These are phyloP conservation scores for Mangifera indica DNA, from an alignment of 345 rosid species.

Conservation along the genomic window DNA sequence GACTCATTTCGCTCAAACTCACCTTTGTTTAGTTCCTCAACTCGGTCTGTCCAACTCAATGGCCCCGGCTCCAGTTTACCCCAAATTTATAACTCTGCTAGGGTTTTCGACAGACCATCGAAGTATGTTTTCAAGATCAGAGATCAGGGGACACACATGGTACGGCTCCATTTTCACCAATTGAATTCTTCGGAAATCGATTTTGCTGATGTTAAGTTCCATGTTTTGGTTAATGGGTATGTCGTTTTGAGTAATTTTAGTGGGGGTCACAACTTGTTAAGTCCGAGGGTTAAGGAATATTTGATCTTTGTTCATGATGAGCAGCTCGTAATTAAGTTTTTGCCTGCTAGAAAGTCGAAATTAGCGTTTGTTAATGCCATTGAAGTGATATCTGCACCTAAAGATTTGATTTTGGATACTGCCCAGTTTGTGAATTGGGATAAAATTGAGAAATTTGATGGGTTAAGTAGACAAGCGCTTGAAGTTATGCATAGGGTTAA, in stretches of 20 bases:
- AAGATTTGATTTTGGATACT: constrained; percentile 64
- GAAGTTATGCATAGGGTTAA: constrained; percentile 57
- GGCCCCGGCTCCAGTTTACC: constrained; percentile 32
- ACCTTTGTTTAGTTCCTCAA: constrained; percentile 31
- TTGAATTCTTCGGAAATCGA: constrained; percentile 45
- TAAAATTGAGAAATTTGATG: constrained; percentile 40
- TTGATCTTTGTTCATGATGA: constrained; percentile 47
- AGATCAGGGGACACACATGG: constrained; percentile 66
- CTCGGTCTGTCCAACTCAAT: constrained; percentile 33
- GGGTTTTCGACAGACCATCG: constrained; percentile 58
- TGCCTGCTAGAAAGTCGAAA: constrained; percentile 47
- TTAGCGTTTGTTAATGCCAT: constrained; percentile 80
- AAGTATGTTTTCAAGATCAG: constrained; percentile 60
- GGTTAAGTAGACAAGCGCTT: constrained; percentile 58
- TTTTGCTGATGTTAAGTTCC: constrained; percentile 50
- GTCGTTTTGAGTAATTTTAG: constrained; percentile 72
- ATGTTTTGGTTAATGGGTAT: constrained; percentile 65
- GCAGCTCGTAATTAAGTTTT: constrained; percentile 52
- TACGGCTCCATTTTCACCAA: constrained; percentile 71
- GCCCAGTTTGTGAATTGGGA: constrained; percentile 42
- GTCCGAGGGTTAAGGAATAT: constrained; percentile 61
- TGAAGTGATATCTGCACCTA: constrained; percentile 88
- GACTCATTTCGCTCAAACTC: constrained; percentile 36
- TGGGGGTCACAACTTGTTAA: constrained; percentile 19
- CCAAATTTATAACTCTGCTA: constrained; percentile 62